Base-by-base conservation (phyloP, 2,329 filamentous ascomycete genomes). In the Arachnopeziza araneosa region DNA sequence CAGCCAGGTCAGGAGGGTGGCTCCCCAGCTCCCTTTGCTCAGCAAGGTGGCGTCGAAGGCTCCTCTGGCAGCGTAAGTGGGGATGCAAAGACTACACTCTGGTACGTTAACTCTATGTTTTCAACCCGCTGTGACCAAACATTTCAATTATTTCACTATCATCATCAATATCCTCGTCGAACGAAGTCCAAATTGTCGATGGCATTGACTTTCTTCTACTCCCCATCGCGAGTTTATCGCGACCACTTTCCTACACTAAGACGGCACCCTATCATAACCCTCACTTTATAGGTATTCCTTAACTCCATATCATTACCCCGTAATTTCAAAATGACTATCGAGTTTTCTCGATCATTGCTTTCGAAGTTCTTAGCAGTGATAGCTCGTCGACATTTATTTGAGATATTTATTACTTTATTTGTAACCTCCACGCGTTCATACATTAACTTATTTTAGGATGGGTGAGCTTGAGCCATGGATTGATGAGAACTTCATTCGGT, bases 381-480 rank as follows among this genome's bases (percentile, higher is more conserved):
- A 9, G 17, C 12, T 44, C 36, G 17, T 17, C 17, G 10, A 12
- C 6, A 44, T 14, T 44, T 19, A 44, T 19, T 17, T 44, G 12
- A 44, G 36, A 44, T 44, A 17, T 4, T 12, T 14, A 17, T 3
- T 44, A 5, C 5, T 44, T 14, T 3, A 44, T 44, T 44, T 44
- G 4, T 19, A 44, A 32, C 30, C 36, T 6, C 12, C 12, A 19
- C 17, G 36, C 36, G n/a, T n/a, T n/a, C n/a, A n/a, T n/a, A n/a
- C n/a, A n/a, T n/a, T 44, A 24, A 49, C 10, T 17, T 55, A 56
- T 48, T 63, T 23, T 64, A 96, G 93, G 93, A 99, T 99, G 95
- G 95, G 95, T 68, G 95, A 99, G 76, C 88, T 99, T 65, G 93
- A 98, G 77, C 91, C 92, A 26, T 99, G 95, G 95, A 98, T 99